Conservation (phyloP, 768 basidiomycete species). For the Pleurotus tuoliensis region DNA sequence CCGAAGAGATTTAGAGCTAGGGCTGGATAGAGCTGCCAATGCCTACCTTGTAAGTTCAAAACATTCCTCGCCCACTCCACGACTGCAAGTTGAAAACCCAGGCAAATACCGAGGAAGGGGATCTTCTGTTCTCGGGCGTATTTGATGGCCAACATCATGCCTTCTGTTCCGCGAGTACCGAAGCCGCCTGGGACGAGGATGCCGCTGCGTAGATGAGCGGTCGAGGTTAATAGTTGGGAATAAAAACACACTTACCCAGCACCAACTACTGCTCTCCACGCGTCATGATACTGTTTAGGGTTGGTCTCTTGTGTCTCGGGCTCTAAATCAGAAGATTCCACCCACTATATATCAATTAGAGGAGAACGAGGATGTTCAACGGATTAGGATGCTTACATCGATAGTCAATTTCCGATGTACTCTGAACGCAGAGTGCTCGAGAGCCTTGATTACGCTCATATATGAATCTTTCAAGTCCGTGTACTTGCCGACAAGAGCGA, state of each 20-base stretch:
- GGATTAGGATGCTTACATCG: conserved; percentile 44
- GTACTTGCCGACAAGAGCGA: conserved; percentile 96
- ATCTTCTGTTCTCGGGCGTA: conserved; percentile 94
- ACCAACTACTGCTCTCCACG: conserved; percentile 89
- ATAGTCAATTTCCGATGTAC: conserved; percentile 81
- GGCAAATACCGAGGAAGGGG: conserved; percentile 94
- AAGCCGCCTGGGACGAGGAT: conserved; percentile 98
- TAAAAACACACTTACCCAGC: conserved; percentile 57
- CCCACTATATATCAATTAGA: conserved; percentile 62
- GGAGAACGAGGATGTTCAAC: conserved; percentile 8
- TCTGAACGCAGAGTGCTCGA: conserved; percentile 95
- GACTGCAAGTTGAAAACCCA: conserved; percentile 96
- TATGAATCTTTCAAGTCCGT: conserved; percentile 96
- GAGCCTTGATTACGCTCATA: conserved; percentile 94
- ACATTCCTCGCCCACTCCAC: conserved; percentile 92
- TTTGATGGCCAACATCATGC: conserved; percentile 97
- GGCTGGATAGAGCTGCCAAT: background rate
- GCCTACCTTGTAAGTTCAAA: conserved; percentile 61
- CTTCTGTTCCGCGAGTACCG: conserved; percentile 89
- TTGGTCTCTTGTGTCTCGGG: conserved; percentile 70
- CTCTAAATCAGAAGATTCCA: conserved; percentile 92
- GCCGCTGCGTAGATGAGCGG: conserved; percentile 47
- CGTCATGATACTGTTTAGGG: conserved; percentile 91
- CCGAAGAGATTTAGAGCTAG: background rate
- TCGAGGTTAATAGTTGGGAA: too few species aligned